phyloP scores from a whole-genome alignment of 805 yeast genomes.

The Torulaspora gathmanii region DNA sequence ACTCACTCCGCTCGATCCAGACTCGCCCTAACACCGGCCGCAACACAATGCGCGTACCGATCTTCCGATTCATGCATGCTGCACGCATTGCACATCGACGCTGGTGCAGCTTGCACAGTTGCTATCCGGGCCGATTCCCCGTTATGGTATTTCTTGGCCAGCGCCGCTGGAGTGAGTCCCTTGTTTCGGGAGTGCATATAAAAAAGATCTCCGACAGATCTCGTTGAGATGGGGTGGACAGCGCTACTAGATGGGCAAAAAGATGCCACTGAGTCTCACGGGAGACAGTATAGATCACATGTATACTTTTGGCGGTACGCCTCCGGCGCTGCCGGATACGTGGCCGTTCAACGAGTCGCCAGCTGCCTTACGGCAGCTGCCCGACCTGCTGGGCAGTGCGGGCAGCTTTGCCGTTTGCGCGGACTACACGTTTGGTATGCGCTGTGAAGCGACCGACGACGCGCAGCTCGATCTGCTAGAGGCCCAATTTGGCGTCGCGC shows the following conservation, averaged over 20 bases:
- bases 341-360: constrained; percentile 6
- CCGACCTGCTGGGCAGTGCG: constrained; percentile 2
- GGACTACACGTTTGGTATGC: constrained; percentile 1
- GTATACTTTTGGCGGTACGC: no score
- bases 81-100: not conserved
- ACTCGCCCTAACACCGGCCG: not conserved
- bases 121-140: not conserved
- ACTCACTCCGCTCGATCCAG: constrained; percentile 41
- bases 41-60: no score
- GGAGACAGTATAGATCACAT: no score
- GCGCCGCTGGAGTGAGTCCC: not conserved
- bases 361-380: constrained; percentile 5
- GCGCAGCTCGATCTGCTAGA: constrained; percentile 1
- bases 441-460: not conserved
- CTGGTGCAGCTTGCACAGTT: not conserved
- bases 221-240: not conserved
- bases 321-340: constrained; percentile 6
- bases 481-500: not conserved
- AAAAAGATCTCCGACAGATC: not conserved
- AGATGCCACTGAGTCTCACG: no score
- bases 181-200: not conserved
- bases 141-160: not conserved
- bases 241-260: no score
- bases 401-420: not conserved
- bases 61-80: not conserved